Conservation (phyloP, 1,139 yeast species). For the Yamadazyma sp. region DNA sequence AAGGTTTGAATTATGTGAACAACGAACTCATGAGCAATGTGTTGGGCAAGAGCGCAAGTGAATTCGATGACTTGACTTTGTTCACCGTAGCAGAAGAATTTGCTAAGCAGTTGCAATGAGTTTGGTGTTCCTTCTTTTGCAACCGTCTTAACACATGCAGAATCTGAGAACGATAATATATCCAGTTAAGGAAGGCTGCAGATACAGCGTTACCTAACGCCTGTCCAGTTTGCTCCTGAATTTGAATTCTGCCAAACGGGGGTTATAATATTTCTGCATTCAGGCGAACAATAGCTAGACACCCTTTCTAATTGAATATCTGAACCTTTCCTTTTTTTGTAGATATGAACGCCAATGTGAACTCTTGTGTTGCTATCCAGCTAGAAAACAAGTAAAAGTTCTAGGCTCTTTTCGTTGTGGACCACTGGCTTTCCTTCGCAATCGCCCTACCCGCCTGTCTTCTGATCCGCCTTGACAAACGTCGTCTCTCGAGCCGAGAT, state of each 20-base stretch:
- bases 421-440: too few relatives aligned
- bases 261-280: too few relatives aligned
- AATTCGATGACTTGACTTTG: neutral
- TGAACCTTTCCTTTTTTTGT: neutral
- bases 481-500: neutral
- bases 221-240: neutral
- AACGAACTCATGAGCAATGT: neutral
- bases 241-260: neutral
- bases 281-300: neutral
- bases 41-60: neutral
- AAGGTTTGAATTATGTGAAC: neutral
- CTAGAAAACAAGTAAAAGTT: too few relatives aligned
- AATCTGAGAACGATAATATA: too few relatives aligned
- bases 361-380: too few relatives aligned
- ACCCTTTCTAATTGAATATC: conserved; percentile 1
- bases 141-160: too few relatives aligned
- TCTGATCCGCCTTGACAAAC: too few relatives aligned
- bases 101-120: conserved; percentile 11
- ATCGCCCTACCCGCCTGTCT: too few relatives aligned
- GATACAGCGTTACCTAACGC: neutral
- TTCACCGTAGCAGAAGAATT: conserved; percentile 15
- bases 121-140: neutral
- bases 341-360: neutral
- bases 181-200: neutral
- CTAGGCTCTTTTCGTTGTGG: too few relatives aligned